phyloP scores from a whole-genome alignment of 2,329 filamentous ascomycete species.

The Ophiostoma fasciatum region DNA sequence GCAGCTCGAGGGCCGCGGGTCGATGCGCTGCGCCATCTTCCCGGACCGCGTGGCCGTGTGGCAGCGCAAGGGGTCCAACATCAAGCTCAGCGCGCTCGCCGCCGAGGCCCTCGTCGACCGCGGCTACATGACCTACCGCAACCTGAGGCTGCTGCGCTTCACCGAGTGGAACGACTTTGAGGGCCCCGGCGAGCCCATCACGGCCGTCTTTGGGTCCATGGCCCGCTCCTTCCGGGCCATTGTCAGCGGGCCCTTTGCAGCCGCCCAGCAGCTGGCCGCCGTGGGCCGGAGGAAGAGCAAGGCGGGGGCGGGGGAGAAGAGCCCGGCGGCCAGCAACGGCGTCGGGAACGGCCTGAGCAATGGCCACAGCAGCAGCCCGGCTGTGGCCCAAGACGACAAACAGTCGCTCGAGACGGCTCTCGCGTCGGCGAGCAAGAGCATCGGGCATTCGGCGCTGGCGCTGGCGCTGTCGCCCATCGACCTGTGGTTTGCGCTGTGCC shows the following conservation, averaged over 20 bases:
- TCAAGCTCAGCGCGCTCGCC: constrained; percentile 48
- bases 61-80: constrained; percentile 44
- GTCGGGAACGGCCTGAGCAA: constrained; percentile 8
- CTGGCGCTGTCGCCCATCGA: constrained; percentile 44
- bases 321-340: constrained; percentile 11
- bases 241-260: constrained; percentile 46
- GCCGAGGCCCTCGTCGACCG: constrained; percentile 48
- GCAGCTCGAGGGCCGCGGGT: constrained; percentile 31
- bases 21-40: constrained; percentile 52
- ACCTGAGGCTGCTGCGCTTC: constrained; percentile 48
- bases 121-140: constrained; percentile 47
- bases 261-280: constrained; percentile 28
- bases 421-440: constrained; percentile 35
- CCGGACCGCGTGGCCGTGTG: constrained; percentile 49
- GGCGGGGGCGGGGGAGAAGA: constrained; percentile 32
- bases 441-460: constrained; percentile 34
- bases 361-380: constrained; percentile 14
- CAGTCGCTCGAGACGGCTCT: constrained; percentile 28
- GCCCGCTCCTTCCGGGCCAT: constrained; percentile 42
- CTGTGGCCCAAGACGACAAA: constrained; percentile 14
- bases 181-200: constrained; percentile 58
- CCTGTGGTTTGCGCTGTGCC: constrained; percentile 44
- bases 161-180: constrained; percentile 67
- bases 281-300: constrained; percentile 26
- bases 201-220: constrained; percentile 47